A percentile compares a stretch with the other conserved stretches of the same genome.
phyloP scores from a whole-genome alignment of 179 eudicot species.

The Drosera spatulata region DNA sequence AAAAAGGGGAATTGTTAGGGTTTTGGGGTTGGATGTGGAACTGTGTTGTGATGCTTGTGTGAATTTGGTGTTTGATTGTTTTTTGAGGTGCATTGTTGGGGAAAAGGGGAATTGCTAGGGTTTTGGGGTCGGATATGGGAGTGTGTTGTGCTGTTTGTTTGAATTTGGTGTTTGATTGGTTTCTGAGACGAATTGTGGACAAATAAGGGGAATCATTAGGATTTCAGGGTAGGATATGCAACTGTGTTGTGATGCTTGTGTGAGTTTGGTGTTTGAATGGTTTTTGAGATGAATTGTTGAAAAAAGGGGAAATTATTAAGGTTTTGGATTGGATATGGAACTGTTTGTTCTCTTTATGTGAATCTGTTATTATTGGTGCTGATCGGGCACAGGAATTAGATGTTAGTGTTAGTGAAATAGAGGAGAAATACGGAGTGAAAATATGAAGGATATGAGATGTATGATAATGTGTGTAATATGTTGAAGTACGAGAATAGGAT shows the following conservation, averaged over 20 bases:
- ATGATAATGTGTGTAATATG: too few species aligned
- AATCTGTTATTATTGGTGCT: too few species aligned
- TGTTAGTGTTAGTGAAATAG: too few species aligned
- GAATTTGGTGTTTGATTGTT: background rate
- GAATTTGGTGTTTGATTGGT: too few species aligned
- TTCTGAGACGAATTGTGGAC: background rate
- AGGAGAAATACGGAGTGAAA: too few species aligned
- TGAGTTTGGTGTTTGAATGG: too few species aligned
- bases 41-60: background rate
- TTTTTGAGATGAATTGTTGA: background rate
- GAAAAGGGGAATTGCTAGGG: background rate
- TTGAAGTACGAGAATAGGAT: too few species aligned
- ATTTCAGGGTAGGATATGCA: background rate
- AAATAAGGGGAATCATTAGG: background rate
- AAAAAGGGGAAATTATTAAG: too few species aligned
- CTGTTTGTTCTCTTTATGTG: background rate
- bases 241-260: background rate
- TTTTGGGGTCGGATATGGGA: background rate
- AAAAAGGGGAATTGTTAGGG: background rate
- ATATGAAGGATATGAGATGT: too few species aligned
- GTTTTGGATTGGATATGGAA: background rate
- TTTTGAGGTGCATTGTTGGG: background rate
- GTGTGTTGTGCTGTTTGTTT: background rate
- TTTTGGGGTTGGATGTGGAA: background rate
- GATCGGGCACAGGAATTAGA: too few species aligned